Percentiles rank a stretch among this genome's conserved stretches.
Conservation (phyloP, 768 basidiomycete species). For the Amyloporia xantha region DNA sequence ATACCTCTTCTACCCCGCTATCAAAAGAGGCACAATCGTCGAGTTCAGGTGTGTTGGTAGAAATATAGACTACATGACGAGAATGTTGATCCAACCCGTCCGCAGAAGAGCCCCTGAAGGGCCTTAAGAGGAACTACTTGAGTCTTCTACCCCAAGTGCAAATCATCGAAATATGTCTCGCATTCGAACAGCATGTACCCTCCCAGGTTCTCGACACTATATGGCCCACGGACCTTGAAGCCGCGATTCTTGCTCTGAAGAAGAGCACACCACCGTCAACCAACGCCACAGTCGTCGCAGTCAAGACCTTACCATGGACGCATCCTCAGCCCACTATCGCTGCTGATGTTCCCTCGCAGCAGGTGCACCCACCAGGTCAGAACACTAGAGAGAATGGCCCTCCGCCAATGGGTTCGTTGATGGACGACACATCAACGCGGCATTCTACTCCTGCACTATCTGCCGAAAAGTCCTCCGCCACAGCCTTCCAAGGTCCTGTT, state of each 20-base stretch:
- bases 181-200: slow-evolving; percentile 63
- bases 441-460: neutral
- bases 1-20: neutral
- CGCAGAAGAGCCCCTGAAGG: neutral
- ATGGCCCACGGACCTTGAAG: slow-evolving; percentile 67
- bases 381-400: slow-evolving; percentile 7
- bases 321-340: slow-evolving; percentile 6
- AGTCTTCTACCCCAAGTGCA: slow-evolving; percentile 59
- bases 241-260: slow-evolving; percentile 50
- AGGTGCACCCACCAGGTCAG: slow-evolving; percentile 13
- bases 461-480: neutral
- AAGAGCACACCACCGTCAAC: slow-evolving; percentile 18
- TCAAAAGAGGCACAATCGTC: too few relatives aligned
- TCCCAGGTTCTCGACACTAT: slow-evolving; percentile 56
- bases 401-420: slow-evolving; percentile 19
- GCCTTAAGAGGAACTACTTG: slow-evolving; percentile 69
- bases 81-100: too few relatives aligned
- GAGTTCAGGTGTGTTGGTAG: neutral
- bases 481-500: neutral
- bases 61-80: too few relatives aligned
- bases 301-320: slow-evolving; percentile 10
- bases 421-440: slow-evolving; percentile 6
- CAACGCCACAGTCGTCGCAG: slow-evolving; percentile 9
- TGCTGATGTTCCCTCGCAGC: slow-evolving; percentile 15
- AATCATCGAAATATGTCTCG: slow-evolving; percentile 74